Conservation (phyloP, 306 rosid genomes). For the Hippophae tibetana region DNA sequence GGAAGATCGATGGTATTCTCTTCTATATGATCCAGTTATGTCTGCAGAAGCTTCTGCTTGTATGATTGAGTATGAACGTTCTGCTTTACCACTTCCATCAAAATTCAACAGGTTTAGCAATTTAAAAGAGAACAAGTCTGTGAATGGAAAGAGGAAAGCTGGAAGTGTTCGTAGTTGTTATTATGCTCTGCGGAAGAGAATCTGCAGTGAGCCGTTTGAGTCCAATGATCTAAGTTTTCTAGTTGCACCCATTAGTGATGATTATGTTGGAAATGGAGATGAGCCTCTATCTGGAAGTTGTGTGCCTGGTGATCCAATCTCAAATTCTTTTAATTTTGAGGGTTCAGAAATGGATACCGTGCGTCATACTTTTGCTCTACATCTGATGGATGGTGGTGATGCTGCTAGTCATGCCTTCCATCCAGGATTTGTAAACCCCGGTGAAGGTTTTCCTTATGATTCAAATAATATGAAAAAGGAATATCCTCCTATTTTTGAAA, state of each 20-base stretch:
- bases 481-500: conserved; percentile 40
- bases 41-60: conserved; percentile 50
- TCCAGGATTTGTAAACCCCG: conserved; percentile 32
- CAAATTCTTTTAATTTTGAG: conserved; percentile 35
- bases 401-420: conserved; percentile 26
- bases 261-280: conserved; percentile 28
- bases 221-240: conserved; percentile 55
- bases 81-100: conserved; percentile 35
- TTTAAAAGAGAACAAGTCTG: conserved; percentile 38
- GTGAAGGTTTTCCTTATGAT: conserved; percentile 28
- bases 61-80: conserved; percentile 45
- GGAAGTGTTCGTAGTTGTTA: conserved; percentile 57
- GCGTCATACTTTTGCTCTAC: conserved; percentile 33
- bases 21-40: conserved; percentile 61
- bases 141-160: conserved; percentile 52
- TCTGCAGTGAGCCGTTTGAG: conserved; percentile 36
- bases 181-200: conserved; percentile 62
- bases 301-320: conserved; percentile 35
- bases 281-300: conserved; percentile 39
- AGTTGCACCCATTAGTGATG: conserved; percentile 36
- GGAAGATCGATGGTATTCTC: conserved; percentile 74
- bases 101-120: conserved; percentile 37
- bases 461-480: conserved; percentile 28
- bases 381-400: conserved; percentile 35
- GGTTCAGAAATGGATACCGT: conserved; percentile 36